Evolutionary conservation across 1,284 basidiomycete genomes (phyloP).

Genomic region (Cutaneotrichosporon sp.): DNA sequence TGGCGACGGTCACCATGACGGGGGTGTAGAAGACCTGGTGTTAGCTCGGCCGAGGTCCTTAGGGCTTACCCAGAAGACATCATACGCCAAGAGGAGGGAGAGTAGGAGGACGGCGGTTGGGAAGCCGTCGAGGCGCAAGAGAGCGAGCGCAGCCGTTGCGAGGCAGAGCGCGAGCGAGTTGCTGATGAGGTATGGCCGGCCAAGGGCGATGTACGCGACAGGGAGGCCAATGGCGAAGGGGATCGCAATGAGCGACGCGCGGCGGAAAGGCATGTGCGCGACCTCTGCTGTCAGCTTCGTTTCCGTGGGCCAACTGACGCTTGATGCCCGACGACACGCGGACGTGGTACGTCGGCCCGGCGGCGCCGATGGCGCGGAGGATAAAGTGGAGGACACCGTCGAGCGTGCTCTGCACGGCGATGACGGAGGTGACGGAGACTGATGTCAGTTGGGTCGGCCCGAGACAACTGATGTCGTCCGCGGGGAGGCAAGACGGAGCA

Average conservation of each 20-base stretch:
- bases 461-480: slow-evolving; percentile 68
- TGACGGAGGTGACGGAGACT: slow-evolving; percentile 46
- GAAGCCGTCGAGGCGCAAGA: slow-evolving; percentile 89
- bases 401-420: slow-evolving; percentile 50
- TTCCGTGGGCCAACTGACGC: slow-evolving; percentile 33
- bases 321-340: slow-evolving; percentile 46
- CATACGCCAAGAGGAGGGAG: slow-evolving; percentile 79
- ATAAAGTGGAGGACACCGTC: slow-evolving; percentile 33
- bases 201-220: slow-evolving; percentile 64
- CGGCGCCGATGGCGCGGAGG: slow-evolving; percentile 25
- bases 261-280: slow-evolving; percentile 50
- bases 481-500: slow-evolving; percentile 57
- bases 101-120: slow-evolving; percentile 82
- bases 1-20: slow-evolving; percentile 87
- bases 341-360: slow-evolving; percentile 44
- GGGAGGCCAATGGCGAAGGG: slow-evolving; percentile 69
- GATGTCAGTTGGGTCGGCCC: slow-evolving; percentile 78
- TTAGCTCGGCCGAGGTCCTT: too few species aligned
- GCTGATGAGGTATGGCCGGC: slow-evolving; percentile 70
- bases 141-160: slow-evolving; percentile 74
- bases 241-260: slow-evolving; percentile 63
- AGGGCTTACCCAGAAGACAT: slow-evolving; percentile 71
- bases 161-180: slow-evolving; percentile 78
- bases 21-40: slow-evolving; percentile 49
- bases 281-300: slow-evolving; percentile 37